A percentile compares a stretch with the other conserved stretches of the same genome.
Evolutionary conservation across 371 early-diverging fungal species (phyloP).

Genomic region (Ecytonucleospora hepatopenaei): DNA sequence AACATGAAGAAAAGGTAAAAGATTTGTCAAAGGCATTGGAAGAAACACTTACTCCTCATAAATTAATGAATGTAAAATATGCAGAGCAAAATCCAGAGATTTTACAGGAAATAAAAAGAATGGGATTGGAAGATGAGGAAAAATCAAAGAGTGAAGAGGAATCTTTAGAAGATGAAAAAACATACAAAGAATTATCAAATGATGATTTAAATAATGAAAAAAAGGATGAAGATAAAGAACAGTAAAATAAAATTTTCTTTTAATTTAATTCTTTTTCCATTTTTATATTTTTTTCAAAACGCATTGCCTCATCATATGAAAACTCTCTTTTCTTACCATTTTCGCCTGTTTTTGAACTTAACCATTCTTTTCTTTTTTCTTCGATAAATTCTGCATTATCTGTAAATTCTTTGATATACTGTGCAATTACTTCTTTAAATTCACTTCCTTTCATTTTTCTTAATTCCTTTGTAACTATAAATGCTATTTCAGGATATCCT

Average conservation of each 20-base stretch:
- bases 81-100: background rate
- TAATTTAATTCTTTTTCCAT: background rate
- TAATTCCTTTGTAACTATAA: slow-evolving; percentile 1
- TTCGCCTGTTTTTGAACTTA: background rate
- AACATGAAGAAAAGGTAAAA: background rate
- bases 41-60: background rate
- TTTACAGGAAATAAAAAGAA: background rate
- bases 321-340: background rate
- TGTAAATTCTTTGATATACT: slow-evolving; percentile 2
- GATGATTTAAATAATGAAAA: background rate
- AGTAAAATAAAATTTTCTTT: background rate
- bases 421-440: slow-evolving; percentile 9
- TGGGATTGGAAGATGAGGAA: background rate
- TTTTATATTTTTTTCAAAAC: background rate
- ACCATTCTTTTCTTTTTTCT: slow-evolving; percentile 1
- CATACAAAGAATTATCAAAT: background rate
- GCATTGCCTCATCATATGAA: background rate
- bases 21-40: background rate
- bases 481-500: slow-evolving; percentile 22
- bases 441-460: slow-evolving; percentile 3
- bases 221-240: background rate
- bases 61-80: slow-evolving; percentile 1
- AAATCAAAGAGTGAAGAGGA: background rate
- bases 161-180: background rate
- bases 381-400: slow-evolving; percentile 11